Evolutionary conservation across 2,329 filamentous ascomycete species (phyloP).

Genomic region (Thermomyces lanuginosus): DNA sequence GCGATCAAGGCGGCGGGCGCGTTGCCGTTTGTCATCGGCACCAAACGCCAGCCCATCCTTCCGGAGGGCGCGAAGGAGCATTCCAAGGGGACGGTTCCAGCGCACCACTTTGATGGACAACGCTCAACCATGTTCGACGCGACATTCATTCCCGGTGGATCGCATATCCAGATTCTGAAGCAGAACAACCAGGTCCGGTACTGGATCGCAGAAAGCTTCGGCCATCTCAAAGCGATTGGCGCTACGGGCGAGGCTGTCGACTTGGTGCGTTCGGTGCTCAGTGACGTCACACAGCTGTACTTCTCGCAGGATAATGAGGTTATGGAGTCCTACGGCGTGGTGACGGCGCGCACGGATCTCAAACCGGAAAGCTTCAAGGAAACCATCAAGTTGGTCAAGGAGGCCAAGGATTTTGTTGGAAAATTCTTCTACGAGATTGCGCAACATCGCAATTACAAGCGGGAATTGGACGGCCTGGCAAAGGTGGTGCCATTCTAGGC

Average conservation of each 20-base stretch:
- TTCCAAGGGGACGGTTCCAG: constrained; percentile 36
- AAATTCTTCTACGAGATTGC: constrained; percentile 54
- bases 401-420: constrained; percentile 51
- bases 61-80: constrained; percentile 38
- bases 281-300: constrained; percentile 33
- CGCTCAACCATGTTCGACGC: constrained; percentile 64
- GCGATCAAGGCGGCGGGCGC: constrained; percentile 47
- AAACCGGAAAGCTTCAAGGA: constrained; percentile 45
- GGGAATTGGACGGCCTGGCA: constrained; percentile 56
- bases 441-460: constrained; percentile 55
- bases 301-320: constrained; percentile 33
- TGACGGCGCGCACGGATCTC: constrained; percentile 43
- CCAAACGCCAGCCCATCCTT: constrained; percentile 49
- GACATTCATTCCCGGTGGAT: constrained; percentile 53
- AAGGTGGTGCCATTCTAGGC: constrained; percentile 51
- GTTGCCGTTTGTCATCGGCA: constrained; percentile 52
- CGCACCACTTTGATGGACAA: constrained; percentile 66
- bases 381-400: constrained; percentile 47
- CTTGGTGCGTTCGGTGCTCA: constrained; percentile 38
- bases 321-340: constrained; percentile 58
- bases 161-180: constrained; percentile 42
- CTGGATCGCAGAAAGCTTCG: constrained; percentile 67
- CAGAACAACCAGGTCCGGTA: constrained; percentile 58
- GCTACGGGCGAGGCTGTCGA: constrained; percentile 56
- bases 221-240: constrained; percentile 63